Evolutionary conservation across 208 protist species (phyloP), one percentile per base, ranked within the genome.

Genomic region (Crithidia acanthocephali): DNA sequence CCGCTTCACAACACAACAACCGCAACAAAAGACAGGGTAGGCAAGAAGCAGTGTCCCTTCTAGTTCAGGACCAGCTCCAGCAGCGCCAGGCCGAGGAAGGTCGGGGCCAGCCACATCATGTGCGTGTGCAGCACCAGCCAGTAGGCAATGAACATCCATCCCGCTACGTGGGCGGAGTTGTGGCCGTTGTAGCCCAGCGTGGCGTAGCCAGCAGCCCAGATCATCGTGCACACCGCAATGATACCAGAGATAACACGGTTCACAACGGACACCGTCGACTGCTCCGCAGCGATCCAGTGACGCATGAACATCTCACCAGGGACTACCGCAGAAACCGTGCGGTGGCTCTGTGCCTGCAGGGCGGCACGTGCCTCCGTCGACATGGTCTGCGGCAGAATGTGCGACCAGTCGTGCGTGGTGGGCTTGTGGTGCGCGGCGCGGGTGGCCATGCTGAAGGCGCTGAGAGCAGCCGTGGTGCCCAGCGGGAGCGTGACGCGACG

Each of bases 301-400:
- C 90, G 90, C 91, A 97, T 97, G 53, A 97, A 97, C 81, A 97
- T 74, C 76, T 97, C 88, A 42, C 93, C 93, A 20, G 93, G 93
- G 18, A 95, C 91, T 10, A 95, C 90, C 13, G 69, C 83, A 13
- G 90, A 95, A 32, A 97, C 86, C 51, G 88, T 81, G 27, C 93
- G 88, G 66, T 83, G 58, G 20, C 72, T 82, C 75, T 97, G 89
- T 42, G 80, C 63, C 23, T 75, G 32, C 11, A 95, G 52, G 33
- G 62, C 65, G 20, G 71, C 67, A 33, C 47, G 61, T 69, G 92
- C 93, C 58, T 89, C 87, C 2, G 58, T 20, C 5, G 83, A 87
- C 20, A 95, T 83, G 15, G 68, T 51, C 37, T 81, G 80, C 7
- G 79, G 74, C 47, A 85, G 87, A 22, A 88, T 80, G 50, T 82